Base-by-base conservation (phyloP, 441 rosid genomes). In the Flueggea neowawraea region DNA sequence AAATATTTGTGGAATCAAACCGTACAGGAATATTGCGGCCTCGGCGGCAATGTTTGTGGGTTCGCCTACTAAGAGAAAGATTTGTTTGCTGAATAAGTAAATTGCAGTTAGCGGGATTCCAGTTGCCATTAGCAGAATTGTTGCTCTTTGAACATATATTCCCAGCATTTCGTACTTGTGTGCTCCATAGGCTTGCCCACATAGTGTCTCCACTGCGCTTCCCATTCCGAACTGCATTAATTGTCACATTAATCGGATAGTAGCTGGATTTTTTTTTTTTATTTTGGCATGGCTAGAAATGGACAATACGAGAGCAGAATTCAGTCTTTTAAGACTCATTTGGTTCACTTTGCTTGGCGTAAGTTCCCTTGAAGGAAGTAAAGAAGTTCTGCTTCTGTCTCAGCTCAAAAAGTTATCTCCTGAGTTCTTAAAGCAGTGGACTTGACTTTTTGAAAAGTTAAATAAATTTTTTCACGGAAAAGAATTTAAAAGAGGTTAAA, bases 181-280 rank as follows among this genome's bases (percentile, higher is more conserved):
- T 6, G 92, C 95, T 16, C 95, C 92, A 16, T 79, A 87, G 0
- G 92, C 91, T 85, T 90, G 97, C 16, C 97, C 95, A 55, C 97
- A 87, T 31, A 87, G 66, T 14, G 95, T 90, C 63, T 87, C 95
- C 28, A 87, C 90, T 0, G 97, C 95, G 64, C 97, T 90, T 69
- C 97, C 97, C 93, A 90, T 90, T 15, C 97, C 97, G 36, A 90
- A 75, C 97, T 86, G 31, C 36, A 65, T 39, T 12, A 43, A 47
- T 36, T 36, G 9, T 4, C 16, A n/a, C 10, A 49, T 10, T 12
- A 12, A 43, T n/a, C 32, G 12, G n/a, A 10, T 14, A 47, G 10
- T 6, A 22, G 28, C 28, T 22, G 28, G 28, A 22, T 22, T 22
- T 0, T 22, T 22, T 22, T 22, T 22, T 22, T 0, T 0, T 0